phyloP scores from a whole-genome alignment of 2,329 filamentous ascomycete species.

The Ophiocordyceps unilateralis region DNA sequence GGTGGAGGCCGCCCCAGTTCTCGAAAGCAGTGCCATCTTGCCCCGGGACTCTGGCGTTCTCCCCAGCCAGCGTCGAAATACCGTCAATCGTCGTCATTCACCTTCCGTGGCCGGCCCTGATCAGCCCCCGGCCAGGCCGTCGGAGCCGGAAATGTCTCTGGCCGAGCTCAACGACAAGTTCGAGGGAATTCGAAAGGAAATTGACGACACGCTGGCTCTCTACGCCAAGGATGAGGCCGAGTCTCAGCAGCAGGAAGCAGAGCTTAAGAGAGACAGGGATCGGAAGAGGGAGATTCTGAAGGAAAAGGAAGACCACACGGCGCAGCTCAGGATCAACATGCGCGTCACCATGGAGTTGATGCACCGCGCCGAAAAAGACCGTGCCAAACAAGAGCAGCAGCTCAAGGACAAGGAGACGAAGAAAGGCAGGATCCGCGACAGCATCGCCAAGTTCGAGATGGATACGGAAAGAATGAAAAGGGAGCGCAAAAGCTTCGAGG shows the following conservation, averaged over 20 bases:
- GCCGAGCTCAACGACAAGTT: conserved; percentile 69
- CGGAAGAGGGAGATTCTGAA: conserved; percentile 61
- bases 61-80: conserved; percentile 25
- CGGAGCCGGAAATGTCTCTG: conserved; percentile 47
- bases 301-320: conserved; percentile 81
- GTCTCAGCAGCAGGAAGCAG: conserved; percentile 44
- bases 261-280: conserved; percentile 62
- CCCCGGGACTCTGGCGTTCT: conserved; percentile 44
- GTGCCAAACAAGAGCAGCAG: conserved; percentile 57
- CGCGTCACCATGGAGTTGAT: conserved; percentile 68
- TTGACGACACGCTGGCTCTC: conserved; percentile 58
- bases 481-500: conserved; percentile 34
- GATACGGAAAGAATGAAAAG: conserved; percentile 42
- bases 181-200: conserved; percentile 65
- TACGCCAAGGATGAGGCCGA: conserved; percentile 58
- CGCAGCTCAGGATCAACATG: conserved; percentile 67
- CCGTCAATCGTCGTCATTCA: conserved; percentile 58
- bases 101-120: conserved; percentile 47
- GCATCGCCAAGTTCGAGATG: conserved; percentile 49
- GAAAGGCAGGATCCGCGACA: conserved; percentile 51
- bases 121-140: conserved; percentile 26
- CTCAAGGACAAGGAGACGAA: conserved; percentile 53
- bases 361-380: conserved; percentile 61
- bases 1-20: conserved; percentile 42
- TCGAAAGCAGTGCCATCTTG: conserved; percentile 43